Base-by-base conservation (phyloP, 2,329 filamentous ascomycete genomes). In the Trichoderma aggressivum region DNA sequence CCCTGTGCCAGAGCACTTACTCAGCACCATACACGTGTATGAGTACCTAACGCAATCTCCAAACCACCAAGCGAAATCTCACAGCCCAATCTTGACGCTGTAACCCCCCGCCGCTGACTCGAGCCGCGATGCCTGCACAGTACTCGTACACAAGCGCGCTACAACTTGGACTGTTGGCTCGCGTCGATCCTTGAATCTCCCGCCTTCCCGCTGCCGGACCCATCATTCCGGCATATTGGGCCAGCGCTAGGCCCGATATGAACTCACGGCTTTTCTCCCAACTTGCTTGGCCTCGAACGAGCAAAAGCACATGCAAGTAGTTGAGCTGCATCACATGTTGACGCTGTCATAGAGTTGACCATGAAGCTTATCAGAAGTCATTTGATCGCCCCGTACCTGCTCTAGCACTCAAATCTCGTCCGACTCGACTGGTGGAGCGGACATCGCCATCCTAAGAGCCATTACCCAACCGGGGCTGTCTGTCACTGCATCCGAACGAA, bases 131-230 rank as follows among this genome's bases (percentile, higher is more conserved):
- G 18, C 36, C 60, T 62, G 60, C 60, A 28, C 24, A n/a, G n/a
- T 4, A 30, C n/a, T n/a, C n/a, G n/a, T n/a, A 24, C 18, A 47
- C 36, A 30, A 39, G 28, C 24, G 32, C 63, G 53, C 53, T 28
- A 21, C 39, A 36, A 34, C 28, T n/a, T 21, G 7, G 24, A 39
- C 63, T 24, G 47, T 63, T 21, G 63, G 53, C 39, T 59, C 24
- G 28, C 18, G 66, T 47, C 55, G 66, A 69, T 69, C 66, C 66
- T 53, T 60, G 66, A 69, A 61, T 12, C 50, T 68, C 64, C 55
- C 26, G 50, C 65, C 50, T 61, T 61, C 66, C 66, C 66, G 66
- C 50, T 50, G 43, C 66, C 56, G 66, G 66, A 28, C 66, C 66
- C 66, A 61, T 69, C 66, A 61, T 26, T 30, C 66, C 66, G 66